Conservation (phyloP, 371 early-diverging fungal genomes). For the Zancudomyces culisetae region DNA sequence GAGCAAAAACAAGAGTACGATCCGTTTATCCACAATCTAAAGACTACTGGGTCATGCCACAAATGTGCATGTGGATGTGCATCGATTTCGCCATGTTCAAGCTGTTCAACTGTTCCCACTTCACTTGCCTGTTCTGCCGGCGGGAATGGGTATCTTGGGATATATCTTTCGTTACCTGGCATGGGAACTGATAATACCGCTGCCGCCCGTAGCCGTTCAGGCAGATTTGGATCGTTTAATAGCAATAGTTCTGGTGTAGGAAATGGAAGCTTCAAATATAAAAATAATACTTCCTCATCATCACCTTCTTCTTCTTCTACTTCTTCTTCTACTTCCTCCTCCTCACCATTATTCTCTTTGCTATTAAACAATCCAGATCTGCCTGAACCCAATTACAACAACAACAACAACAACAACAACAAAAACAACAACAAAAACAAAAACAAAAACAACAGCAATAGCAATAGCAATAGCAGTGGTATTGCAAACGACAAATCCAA, state of each 20-base stretch:
- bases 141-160: neutral
- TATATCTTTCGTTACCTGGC: neutral
- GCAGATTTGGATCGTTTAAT: neutral
- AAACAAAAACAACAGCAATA: neutral
- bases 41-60: neutral
- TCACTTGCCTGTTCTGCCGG: constrained; percentile 2
- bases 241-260: neutral
- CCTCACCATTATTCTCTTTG: too few relatives aligned
- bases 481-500: too few relatives aligned
- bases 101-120: constrained; percentile 2
- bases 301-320: neutral
- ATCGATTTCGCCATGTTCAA: neutral
- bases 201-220: too few relatives aligned
- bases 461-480: too few relatives aligned
- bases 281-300: too few relatives aligned
- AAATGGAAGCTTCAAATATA: too few relatives aligned
- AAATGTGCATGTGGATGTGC: constrained; percentile 3
- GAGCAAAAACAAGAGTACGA: too few relatives aligned
- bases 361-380: neutral
- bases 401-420: too few relatives aligned
- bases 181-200: neutral
- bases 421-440: neutral
- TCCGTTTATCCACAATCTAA: neutral
- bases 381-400: neutral
- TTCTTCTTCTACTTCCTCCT: neutral